A percentile compares a stretch with the other conserved stretches of the same genome.
These are phyloP conservation scores for Daldinia bambusicola DNA, from an alignment of 495 filamentous ascomycete species.

Conservation along the genomic window DNA sequence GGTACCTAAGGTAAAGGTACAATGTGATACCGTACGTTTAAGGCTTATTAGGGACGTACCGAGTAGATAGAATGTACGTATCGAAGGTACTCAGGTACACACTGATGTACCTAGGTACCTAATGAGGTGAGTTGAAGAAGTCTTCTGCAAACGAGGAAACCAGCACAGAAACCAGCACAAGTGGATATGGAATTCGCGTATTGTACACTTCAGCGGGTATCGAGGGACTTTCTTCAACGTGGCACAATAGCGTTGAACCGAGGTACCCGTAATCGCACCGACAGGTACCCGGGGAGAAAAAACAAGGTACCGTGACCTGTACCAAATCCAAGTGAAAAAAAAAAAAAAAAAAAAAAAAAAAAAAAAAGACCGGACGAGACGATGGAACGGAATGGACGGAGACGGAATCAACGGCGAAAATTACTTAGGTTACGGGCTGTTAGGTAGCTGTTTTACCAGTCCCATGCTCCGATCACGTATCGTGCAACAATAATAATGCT, in stretches of 20 bases:
- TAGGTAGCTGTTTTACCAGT: too few relatives aligned
- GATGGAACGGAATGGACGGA: conserved; percentile 23
- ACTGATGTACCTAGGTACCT: background rate
- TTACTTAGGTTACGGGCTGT: background rate
- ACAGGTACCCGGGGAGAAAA: conserved; percentile 36
- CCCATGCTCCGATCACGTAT: background rate
- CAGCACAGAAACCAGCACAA: too few relatives aligned
- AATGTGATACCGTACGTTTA: background rate
- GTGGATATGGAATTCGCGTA: conserved; percentile 18
- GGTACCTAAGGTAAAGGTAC: too few relatives aligned
- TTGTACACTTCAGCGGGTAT: conserved; percentile 27
- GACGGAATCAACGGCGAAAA: conserved; percentile 24
- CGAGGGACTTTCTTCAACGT: conserved; percentile 34
- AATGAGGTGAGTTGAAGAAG: background rate
- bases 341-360: too few relatives aligned
- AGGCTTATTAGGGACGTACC: background rate
- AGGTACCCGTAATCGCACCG: conserved; percentile 25
- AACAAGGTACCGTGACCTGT: too few relatives aligned
- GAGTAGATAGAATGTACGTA: background rate
- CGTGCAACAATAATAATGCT: conserved; percentile 5
- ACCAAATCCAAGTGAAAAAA: too few relatives aligned
- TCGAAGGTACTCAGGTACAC: too few relatives aligned
- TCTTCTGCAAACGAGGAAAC: conserved; percentile 5
- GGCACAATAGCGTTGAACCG: conserved; percentile 26
- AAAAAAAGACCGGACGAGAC: conserved; percentile 8